These are phyloP conservation scores for Grammothele lineata DNA, from an alignment of 768 basidiomycete genomes.

Conservation along the genomic window DNA sequence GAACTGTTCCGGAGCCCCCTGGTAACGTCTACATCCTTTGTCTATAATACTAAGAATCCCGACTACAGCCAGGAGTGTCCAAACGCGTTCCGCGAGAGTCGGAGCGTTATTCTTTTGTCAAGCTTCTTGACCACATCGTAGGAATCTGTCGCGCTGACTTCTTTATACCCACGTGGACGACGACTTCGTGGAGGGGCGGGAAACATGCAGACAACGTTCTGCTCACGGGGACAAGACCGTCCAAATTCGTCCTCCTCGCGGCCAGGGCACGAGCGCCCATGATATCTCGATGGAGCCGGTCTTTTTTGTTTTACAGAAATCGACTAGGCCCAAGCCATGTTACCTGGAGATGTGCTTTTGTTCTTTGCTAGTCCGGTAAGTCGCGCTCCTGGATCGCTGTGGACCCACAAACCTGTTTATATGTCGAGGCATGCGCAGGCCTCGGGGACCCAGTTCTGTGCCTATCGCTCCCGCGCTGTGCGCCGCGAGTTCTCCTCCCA, in stretches of 20 bases:
- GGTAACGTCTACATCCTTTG: too few relatives aligned
- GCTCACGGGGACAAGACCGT: not conserved
- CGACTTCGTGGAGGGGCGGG: not conserved
- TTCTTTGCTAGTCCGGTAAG: not conserved
- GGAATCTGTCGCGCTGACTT: too few relatives aligned
- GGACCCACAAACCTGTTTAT: constrained; percentile 1
- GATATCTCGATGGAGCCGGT: not conserved
- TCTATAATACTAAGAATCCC: too few relatives aligned
- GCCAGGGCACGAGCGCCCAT: not conserved
- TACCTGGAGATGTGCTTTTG: not conserved
- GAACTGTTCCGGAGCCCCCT: too few relatives aligned
- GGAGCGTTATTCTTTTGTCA: too few relatives aligned
- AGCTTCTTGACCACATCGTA: too few relatives aligned
- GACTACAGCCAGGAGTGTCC: too few relatives aligned
- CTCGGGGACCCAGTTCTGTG: not conserved
- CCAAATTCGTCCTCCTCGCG: not conserved
- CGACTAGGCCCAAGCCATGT: not conserved
- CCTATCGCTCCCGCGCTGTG: not conserved
- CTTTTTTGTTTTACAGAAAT: not conserved
- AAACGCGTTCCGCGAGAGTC: too few relatives aligned
- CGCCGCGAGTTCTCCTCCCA: not conserved
- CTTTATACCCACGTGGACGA: too few relatives aligned
- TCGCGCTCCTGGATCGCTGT: not conserved
- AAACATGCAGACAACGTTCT: not conserved
- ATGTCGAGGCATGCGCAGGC: not conserved